A percentile compares a stretch with the other conserved stretches of the same genome.
Evolutionary conservation across 2,329 filamentous ascomycete species (phyloP).

Genomic region (Penicillium sp.): DNA sequence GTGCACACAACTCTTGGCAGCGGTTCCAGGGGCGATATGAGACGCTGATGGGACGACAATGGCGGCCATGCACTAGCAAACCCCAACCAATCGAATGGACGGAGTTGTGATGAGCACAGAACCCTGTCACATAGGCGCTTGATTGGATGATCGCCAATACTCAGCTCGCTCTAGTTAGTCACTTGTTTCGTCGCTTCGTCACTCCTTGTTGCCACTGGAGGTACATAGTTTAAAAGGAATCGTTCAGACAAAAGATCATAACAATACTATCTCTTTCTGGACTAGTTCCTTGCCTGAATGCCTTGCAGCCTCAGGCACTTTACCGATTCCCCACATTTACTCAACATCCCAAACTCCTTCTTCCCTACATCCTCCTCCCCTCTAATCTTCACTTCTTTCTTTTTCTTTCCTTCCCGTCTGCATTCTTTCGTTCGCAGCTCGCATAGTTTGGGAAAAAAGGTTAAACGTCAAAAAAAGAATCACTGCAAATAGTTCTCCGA

Average conservation of each 20-base stretch:
- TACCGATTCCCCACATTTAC: slow-evolving; percentile 18
- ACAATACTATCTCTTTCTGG: neutral
- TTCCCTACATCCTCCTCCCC: slow-evolving; percentile 16
- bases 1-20: slow-evolving; percentile 15
- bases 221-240: neutral
- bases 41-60: slow-evolving; percentile 8
- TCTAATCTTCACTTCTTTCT: slow-evolving; percentile 29
- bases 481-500: slow-evolving; percentile 21
- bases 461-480: slow-evolving; percentile 17
- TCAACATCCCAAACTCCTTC: slow-evolving; percentile 15
- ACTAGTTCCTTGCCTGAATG: neutral
- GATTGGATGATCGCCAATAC: neutral
- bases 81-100: slow-evolving; percentile 15
- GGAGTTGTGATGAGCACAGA: slow-evolving; percentile 20
- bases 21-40: slow-evolving; percentile 21
- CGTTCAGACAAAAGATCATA: neutral
- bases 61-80: slow-evolving; percentile 9
- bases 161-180: neutral
- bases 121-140: slow-evolving; percentile 9
- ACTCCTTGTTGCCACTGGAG: neutral
- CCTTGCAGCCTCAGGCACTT: slow-evolving; percentile 11
- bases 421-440: slow-evolving; percentile 30
- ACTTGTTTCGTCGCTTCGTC: neutral
- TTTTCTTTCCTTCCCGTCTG: slow-evolving; percentile 19
- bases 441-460: slow-evolving; percentile 22